Evolutionary conservation across 139 green algal species (phyloP).

Genomic region (Gonium pectorale): DNA sequence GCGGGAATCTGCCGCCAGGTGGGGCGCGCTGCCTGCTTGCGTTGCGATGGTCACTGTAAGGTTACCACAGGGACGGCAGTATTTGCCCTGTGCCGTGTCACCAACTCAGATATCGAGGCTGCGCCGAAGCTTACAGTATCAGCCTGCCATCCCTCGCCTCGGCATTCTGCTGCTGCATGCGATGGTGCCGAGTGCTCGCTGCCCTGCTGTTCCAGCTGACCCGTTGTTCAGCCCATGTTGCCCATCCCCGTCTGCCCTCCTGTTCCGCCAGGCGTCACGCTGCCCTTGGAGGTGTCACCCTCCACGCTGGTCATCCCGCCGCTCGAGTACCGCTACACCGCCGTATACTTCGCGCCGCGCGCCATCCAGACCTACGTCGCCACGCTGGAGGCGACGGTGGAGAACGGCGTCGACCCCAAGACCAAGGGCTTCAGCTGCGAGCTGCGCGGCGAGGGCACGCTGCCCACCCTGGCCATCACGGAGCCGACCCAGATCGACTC

Average conservation of each 20-base stretch:
- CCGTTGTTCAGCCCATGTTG: no score
- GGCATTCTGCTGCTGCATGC: no score
- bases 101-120: no score
- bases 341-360: constrained; percentile 69
- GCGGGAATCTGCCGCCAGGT: constrained; percentile 32
- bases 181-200: no score
- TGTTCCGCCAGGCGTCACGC: constrained; percentile 37
- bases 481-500: constrained; percentile 61
- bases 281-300: constrained; percentile 76
- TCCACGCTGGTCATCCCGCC: constrained; percentile 71
- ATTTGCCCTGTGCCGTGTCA: no score
- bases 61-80: no score
- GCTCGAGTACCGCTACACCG: constrained; percentile 63
- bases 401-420: constrained; percentile 69
- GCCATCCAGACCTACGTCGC: constrained; percentile 78
- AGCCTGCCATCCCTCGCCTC: no score
- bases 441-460: constrained; percentile 79
- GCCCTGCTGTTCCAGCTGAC: no score
- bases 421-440: constrained; percentile 81
- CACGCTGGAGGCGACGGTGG: constrained; percentile 77
- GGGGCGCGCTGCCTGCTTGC: no score
- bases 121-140: no score
- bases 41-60: no score
- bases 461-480: constrained; percentile 74
- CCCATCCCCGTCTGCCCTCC: no score